phyloP scores from a whole-genome alignment of 164 flowering plant species.

The Umbellularia californica region DNA sequence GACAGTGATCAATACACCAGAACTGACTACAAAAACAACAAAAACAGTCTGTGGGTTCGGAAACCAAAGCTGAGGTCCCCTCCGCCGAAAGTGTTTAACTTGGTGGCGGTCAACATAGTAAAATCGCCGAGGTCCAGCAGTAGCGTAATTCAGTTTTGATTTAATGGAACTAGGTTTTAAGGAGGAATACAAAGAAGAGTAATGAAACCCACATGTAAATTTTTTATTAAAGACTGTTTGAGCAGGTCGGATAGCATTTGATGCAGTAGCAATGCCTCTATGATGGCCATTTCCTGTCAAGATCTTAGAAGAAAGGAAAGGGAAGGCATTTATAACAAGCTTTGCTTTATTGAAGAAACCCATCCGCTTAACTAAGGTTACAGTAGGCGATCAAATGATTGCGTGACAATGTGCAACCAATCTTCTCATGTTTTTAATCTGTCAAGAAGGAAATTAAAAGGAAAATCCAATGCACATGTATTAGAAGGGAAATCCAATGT shows the following conservation, averaged over 20 bases:
- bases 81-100: slow-evolving; percentile 55
- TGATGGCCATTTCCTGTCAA: slow-evolving; percentile 12
- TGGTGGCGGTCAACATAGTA: slow-evolving; percentile 65
- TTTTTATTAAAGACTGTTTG: slow-evolving; percentile 9
- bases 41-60: slow-evolving; percentile 53
- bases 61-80: slow-evolving; percentile 72
- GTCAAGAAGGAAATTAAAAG: no score
- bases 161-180: slow-evolving; percentile 8
- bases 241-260: neutral
- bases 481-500: no score
- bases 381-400: no score
- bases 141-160: neutral
- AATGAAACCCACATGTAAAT: slow-evolving; percentile 21
- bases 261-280: slow-evolving; percentile 5
- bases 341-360: slow-evolving; percentile 18
- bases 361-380: slow-evolving; percentile 7
- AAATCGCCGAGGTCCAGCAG: slow-evolving; percentile 15
- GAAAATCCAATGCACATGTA: no score
- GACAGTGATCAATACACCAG: slow-evolving; percentile 54
- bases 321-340: slow-evolving; percentile 13
- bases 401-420: no score
- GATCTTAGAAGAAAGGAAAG: slow-evolving; percentile 15
- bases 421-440: no score
- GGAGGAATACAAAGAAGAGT: slow-evolving; percentile 18
- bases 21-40: slow-evolving; percentile 44